A percentile compares a stretch with the other conserved stretches of the same genome.
Evolutionary conservation across 2,329 filamentous ascomycete genomes (phyloP).

Genomic region (Endocalyx cinctus): DNA sequence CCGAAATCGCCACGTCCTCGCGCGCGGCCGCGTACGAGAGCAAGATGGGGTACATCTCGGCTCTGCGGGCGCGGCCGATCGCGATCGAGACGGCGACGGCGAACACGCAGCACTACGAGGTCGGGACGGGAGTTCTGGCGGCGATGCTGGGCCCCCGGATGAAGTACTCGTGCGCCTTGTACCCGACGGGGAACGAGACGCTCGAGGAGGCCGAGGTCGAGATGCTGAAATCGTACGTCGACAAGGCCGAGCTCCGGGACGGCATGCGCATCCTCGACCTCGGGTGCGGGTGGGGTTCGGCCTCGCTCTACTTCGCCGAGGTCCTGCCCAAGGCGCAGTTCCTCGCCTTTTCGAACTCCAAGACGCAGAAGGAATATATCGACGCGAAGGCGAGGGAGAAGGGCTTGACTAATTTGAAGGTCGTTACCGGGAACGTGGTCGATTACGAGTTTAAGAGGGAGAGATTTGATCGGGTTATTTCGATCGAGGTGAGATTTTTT

Average conservation of each 20-base stretch:
- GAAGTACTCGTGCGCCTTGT: slow-evolving; percentile 68
- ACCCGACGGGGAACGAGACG: slow-evolving; percentile 58
- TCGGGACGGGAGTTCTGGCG: slow-evolving; percentile 59
- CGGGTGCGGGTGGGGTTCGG: slow-evolving; percentile 68
- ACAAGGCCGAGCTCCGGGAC: slow-evolving; percentile 53
- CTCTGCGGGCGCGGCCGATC: slow-evolving; percentile 57
- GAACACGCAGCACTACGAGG: slow-evolving; percentile 70
- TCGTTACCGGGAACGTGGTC: slow-evolving; percentile 64
- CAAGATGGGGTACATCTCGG: slow-evolving; percentile 61
- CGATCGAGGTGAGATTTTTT: slow-evolving; percentile 55
- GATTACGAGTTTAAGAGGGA: slow-evolving; percentile 58
- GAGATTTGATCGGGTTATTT: slow-evolving; percentile 61
- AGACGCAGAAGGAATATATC: slow-evolving; percentile 64
- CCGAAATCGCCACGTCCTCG: slow-evolving; percentile 48
- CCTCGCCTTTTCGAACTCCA: slow-evolving; percentile 66
- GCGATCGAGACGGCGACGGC: slow-evolving; percentile 63
- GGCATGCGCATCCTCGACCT: slow-evolving; percentile 60
- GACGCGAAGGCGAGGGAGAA: slow-evolving; percentile 52
- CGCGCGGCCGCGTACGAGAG: slow-evolving; percentile 48
- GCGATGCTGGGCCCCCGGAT: slow-evolving; percentile 62
- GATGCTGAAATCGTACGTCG: slow-evolving; percentile 61
- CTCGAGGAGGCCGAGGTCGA: slow-evolving; percentile 61
- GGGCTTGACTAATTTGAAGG: slow-evolving; percentile 54
- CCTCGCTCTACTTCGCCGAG: slow-evolving; percentile 61
- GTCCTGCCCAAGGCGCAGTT: slow-evolving; percentile 57